Evolutionary conservation across 2,329 filamentous ascomycete genomes (phyloP).

Genomic region (Amesomyces nigricolor): DNA sequence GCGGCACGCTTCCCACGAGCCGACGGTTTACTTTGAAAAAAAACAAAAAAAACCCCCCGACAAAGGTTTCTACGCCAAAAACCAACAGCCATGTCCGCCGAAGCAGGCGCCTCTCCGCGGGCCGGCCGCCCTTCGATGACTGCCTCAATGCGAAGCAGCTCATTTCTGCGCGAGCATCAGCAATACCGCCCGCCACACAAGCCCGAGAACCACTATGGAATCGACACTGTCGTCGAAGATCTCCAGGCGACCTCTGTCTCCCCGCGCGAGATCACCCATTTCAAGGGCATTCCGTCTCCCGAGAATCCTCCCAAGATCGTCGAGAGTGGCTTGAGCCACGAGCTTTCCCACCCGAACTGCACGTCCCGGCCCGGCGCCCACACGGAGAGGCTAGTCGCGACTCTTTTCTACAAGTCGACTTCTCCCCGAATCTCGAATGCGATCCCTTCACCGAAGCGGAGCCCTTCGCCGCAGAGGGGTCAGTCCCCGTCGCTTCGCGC

Average conservation of each 20-base stretch:
- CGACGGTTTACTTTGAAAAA: background rate
- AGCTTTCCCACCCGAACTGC: constrained; percentile 59
- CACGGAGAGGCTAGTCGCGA: constrained; percentile 53
- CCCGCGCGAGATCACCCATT: constrained; percentile 41
- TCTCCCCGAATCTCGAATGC: constrained; percentile 30
- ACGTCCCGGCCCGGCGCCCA: constrained; percentile 44
- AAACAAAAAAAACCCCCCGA: too few relatives aligned
- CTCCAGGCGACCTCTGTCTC: constrained; percentile 36
- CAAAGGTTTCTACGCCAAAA: background rate
- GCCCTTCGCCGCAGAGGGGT: constrained; percentile 25
- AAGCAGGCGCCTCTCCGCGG: constrained; percentile 13
- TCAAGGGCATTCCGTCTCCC: constrained; percentile 56
- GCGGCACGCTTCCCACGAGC: background rate
- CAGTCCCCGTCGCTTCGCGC: constrained; percentile 30
- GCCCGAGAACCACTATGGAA: constrained; percentile 53
- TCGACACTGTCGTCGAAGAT: constrained; percentile 60
- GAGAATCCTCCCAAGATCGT: constrained; percentile 55
- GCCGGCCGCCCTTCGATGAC: constrained; percentile 24
- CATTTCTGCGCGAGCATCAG: constrained; percentile 58
- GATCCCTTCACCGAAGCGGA: constrained; percentile 33
- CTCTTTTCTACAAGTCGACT: constrained; percentile 55
- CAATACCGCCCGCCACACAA: constrained; percentile 54
- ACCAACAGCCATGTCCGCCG: constrained; percentile 21
- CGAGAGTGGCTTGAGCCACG: constrained; percentile 57
- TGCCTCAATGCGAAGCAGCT: constrained; percentile 47